phyloP scores from a whole-genome alignment of 306 rosid genomes.

The Pyrus pyrifolia region DNA sequence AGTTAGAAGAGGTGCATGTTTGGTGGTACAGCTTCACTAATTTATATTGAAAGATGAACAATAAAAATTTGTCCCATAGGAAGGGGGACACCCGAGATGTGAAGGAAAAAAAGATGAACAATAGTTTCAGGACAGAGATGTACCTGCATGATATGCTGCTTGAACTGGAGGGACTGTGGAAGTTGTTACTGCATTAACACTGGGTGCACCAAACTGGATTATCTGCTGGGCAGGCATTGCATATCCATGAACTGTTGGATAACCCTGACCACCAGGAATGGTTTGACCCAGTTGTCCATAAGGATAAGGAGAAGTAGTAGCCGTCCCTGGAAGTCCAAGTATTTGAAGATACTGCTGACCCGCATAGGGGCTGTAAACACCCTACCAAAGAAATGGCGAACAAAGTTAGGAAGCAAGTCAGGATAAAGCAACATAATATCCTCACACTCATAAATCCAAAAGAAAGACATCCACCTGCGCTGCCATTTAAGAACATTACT shows the following conservation, averaged over 20 bases:
- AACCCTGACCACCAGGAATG: constrained; percentile 69
- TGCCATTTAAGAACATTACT: neutral
- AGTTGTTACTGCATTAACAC: constrained; percentile 67
- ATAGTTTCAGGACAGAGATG: constrained; percentile 8
- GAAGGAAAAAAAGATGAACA: too few relatives aligned
- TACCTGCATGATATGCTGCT: constrained; percentile 78
- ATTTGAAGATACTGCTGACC: constrained; percentile 87
- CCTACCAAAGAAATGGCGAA: constrained; percentile 30
- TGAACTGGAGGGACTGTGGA: constrained; percentile 76
- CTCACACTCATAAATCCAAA: constrained; percentile 6
- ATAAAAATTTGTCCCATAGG: too few relatives aligned
- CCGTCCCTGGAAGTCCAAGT: constrained; percentile 78
- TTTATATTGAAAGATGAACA: neutral
- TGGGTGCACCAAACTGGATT: constrained; percentile 69
- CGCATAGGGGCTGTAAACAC: constrained; percentile 56
- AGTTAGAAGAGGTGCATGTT: neutral
- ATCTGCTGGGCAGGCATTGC: constrained; percentile 76
- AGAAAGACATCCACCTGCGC: neutral
- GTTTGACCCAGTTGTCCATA: constrained; percentile 82
- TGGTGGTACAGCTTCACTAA: neutral
- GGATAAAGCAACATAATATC: constrained; percentile 7
- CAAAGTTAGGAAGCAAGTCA: constrained; percentile 19
- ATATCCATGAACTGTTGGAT: constrained; percentile 68
- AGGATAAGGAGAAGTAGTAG: constrained; percentile 56
- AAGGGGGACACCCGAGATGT: too few relatives aligned